Percentiles rank a stretch among this genome's conserved stretches.
Conservation (phyloP, 306 rosid species). For the Quercus suber region DNA sequence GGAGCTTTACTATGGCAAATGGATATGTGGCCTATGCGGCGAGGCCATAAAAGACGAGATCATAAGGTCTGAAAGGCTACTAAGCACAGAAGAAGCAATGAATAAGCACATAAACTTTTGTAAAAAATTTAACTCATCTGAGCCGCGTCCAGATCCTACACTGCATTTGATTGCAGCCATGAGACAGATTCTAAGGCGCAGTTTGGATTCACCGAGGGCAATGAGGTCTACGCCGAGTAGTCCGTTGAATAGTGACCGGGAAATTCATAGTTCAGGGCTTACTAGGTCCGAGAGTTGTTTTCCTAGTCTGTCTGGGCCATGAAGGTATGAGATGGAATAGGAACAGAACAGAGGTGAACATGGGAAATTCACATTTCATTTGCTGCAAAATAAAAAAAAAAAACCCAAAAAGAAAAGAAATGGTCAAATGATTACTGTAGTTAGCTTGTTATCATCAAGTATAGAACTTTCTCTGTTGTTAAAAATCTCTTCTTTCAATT, state of each 20-base stretch:
- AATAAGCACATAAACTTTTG: conserved; percentile 72
- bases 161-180: conserved; percentile 75
- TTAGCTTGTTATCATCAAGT: conserved; percentile 29
- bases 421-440: conserved; percentile 18
- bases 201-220: conserved; percentile 72
- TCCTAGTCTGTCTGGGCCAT: conserved; percentile 60
- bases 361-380: conserved; percentile 25
- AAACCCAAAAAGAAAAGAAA: conserved; percentile 17
- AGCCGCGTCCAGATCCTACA: conserved; percentile 75
- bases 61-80: conserved; percentile 60
- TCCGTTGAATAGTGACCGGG: conserved; percentile 41
- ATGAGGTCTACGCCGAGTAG: conserved; percentile 58
- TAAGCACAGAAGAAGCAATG: conserved; percentile 87
- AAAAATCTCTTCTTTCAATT: conserved; percentile 20
- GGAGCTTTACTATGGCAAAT: conserved; percentile 63
- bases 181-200: conserved; percentile 80
- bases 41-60: conserved; percentile 92
- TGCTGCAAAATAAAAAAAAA: conserved; percentile 21
- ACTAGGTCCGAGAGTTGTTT: conserved; percentile 74
- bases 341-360: conserved; percentile 4
- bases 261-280: conserved; percentile 37
- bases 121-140: conserved; percentile 58
- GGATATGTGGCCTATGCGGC: conserved; percentile 91
- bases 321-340: conserved; percentile 16
- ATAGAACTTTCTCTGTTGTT: conserved; percentile 32